Evolutionary conservation across 306 rosid species (phyloP).

Genomic region (Casuarina glauca): DNA sequence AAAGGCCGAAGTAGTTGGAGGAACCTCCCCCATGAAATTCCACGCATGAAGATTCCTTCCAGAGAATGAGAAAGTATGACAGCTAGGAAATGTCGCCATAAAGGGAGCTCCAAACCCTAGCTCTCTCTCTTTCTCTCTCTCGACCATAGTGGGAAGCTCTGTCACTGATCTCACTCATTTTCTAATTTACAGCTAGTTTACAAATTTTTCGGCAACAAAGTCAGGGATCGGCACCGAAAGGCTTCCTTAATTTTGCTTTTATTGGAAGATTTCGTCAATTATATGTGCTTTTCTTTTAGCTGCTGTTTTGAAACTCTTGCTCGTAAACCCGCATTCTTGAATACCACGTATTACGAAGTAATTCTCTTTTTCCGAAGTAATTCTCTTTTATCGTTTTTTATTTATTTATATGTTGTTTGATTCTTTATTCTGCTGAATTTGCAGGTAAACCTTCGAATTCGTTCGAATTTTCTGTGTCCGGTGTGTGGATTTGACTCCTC

Average conservation of each 20-base stretch:
- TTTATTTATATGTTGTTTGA: slow-evolving; percentile 16
- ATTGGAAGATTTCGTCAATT: slow-evolving; percentile 20
- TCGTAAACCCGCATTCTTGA: slow-evolving; percentile 18
- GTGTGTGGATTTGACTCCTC: slow-evolving; percentile 53
- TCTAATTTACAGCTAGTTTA: neutral
- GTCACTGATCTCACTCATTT: slow-evolving; percentile 25
- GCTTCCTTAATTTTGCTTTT: slow-evolving; percentile 24
- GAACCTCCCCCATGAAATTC: slow-evolving; percentile 27
- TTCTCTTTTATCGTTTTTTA: slow-evolving; percentile 3
- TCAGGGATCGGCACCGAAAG: slow-evolving; percentile 35
- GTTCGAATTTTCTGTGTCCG: slow-evolving; percentile 30
- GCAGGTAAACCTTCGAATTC: slow-evolving; percentile 34
- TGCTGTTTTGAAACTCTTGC: slow-evolving; percentile 16
- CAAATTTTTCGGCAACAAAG: slow-evolving; percentile 21
- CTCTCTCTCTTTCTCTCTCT: slow-evolving; percentile 11
- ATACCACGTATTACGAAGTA: neutral
- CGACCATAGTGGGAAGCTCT: slow-evolving; percentile 15
- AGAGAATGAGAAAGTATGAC: slow-evolving; percentile 7
- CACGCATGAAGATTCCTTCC: slow-evolving; percentile 25
- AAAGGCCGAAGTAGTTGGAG: neutral
- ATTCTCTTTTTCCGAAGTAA: neutral
- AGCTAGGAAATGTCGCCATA: slow-evolving; percentile 26
- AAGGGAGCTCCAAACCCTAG: slow-evolving; percentile 45
- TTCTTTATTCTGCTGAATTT: slow-evolving; percentile 11
- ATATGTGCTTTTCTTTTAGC: slow-evolving; percentile 8